Percentiles rank a stretch among this genome's conserved stretches.
Conservation (phyloP, 176 grass and related monocot genomes). For the Musa acuminata region DNA sequence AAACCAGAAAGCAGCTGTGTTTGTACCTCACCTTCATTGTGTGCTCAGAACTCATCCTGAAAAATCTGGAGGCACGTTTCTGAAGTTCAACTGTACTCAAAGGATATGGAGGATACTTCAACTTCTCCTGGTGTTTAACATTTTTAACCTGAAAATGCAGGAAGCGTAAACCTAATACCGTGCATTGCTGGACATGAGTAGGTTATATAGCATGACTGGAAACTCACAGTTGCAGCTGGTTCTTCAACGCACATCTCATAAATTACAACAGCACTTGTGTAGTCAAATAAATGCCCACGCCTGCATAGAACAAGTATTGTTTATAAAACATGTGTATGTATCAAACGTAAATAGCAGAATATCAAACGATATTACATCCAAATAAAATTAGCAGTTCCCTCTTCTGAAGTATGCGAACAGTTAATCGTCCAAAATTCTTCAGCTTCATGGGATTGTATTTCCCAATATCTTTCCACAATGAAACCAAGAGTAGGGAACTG, state of each 20-base stretch:
- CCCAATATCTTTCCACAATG: constrained; percentile 94
- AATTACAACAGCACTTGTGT: constrained; percentile 57
- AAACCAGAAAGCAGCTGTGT: not conserved
- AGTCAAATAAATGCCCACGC: constrained; percentile 87
- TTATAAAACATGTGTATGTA: constrained; percentile 9
- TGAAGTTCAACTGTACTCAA: constrained; percentile 91
- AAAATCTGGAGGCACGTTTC: constrained; percentile 96
- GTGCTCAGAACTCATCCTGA: constrained; percentile 90
- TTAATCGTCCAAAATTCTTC: constrained; percentile 98
- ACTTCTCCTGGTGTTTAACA: constrained; percentile 79
- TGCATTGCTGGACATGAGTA: not conserved
- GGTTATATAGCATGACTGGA: not conserved
- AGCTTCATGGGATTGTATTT: constrained; percentile 87
- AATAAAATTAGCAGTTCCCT: constrained; percentile 67
- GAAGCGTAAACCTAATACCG: not conserved
- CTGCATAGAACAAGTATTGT: constrained; percentile 37
- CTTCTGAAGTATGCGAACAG: constrained; percentile 90
- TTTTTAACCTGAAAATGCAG: constrained; percentile 49
- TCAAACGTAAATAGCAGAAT: not conserved
- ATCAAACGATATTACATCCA: constrained; percentile 55
- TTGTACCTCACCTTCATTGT: constrained; percentile 67
- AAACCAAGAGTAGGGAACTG: constrained; percentile 98
- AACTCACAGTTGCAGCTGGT: constrained; percentile 81
- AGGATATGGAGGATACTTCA: constrained; percentile 95
- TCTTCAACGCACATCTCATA: constrained; percentile 95